Evolutionary conservation across 768 basidiomycete species (phyloP).

Genomic region (Xerocomus potaroensis): DNA sequence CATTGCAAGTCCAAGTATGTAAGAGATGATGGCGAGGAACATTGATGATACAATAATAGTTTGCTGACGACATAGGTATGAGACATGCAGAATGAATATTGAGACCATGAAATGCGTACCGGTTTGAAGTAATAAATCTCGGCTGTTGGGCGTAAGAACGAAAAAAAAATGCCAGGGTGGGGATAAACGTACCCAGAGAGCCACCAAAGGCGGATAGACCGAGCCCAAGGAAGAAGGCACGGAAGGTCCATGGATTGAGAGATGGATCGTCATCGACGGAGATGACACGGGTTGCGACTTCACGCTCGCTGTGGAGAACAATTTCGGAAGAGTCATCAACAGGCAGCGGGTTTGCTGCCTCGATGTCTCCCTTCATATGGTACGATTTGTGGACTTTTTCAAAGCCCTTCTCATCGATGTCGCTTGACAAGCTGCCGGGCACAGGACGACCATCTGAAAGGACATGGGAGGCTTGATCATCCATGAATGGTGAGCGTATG

Average conservation of each 20-base stretch:
- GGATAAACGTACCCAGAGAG: conserved; percentile 38
- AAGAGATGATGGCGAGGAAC: conserved; percentile 52
- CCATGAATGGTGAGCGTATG: no score
- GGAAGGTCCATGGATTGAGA: conserved; percentile 36
- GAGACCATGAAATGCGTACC: conserved; percentile 22
- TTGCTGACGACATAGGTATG: conserved; percentile 38
- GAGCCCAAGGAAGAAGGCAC: conserved; percentile 50
- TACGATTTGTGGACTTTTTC: no score
- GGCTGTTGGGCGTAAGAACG: conserved; percentile 35
- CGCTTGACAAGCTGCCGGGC: no score
- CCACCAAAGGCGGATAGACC: conserved; percentile 50
- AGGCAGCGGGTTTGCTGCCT: conserved; percentile 9
- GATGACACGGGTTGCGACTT: conserved; percentile 42
- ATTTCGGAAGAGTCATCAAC: conserved; percentile 9
- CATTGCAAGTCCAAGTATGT: conserved; percentile 44
- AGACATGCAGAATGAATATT: background rate
- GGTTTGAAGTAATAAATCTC: conserved; percentile 63
- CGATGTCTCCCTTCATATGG: conserved; percentile 31
- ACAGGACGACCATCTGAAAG: no score
- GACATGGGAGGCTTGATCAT: no score
- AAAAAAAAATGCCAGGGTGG: background rate
- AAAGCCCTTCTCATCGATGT: no score
- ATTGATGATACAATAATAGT: conserved; percentile 47
- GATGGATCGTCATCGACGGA: conserved; percentile 13
- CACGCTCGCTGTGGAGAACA: conserved; percentile 39